These are phyloP conservation scores for Arachnomyces sp. DNA, from an alignment of 2,329 filamentous ascomycete species.

Conservation along the genomic window DNA sequence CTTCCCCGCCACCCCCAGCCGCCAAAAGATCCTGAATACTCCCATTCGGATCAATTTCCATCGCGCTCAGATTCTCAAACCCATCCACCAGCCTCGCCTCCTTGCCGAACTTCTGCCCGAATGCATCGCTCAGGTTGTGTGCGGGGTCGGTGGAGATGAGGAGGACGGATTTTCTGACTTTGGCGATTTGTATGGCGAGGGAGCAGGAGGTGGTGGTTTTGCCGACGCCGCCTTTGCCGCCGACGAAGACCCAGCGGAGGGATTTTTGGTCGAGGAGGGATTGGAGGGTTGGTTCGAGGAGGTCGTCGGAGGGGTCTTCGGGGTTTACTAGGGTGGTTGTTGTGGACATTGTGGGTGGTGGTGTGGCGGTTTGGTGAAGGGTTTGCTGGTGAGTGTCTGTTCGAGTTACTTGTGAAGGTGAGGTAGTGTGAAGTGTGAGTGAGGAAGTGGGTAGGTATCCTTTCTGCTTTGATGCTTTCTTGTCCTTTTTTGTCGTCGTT, in stretches of 20 bases:
- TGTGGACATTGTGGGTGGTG: conserved; percentile 28
- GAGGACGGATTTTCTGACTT: conserved; percentile 87
- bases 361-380: no score
- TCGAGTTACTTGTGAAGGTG: no score
- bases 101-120: conserved; percentile 98
- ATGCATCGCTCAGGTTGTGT: conserved; percentile 95
- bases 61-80: conserved; percentile 88
- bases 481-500: no score
- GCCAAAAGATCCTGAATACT: conserved; percentile 92
- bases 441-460: no score
- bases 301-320: conserved; percentile 51
- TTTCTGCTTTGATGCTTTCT: no score
- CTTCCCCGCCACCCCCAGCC: conserved; percentile 62
- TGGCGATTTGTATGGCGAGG: conserved; percentile 93
- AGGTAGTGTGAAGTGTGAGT: no score
- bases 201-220: conserved; percentile 99
- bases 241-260: conserved; percentile 97
- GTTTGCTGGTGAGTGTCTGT: no score
- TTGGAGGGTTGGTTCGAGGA: conserved; percentile 86
- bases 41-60: conserved; percentile 98
- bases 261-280: conserved; percentile 91
- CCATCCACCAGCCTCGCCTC: conserved; percentile 88
- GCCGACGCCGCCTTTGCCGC: conserved; percentile 94
- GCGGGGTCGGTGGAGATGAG: conserved; percentile 98
- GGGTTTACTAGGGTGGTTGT: conserved; percentile 36